A percentile compares a stretch with the other conserved stretches of the same genome.
These are phyloP conservation scores for Blastomyces percursus DNA, from an alignment of 2,329 filamentous ascomycete species.

Conservation along the genomic window DNA sequence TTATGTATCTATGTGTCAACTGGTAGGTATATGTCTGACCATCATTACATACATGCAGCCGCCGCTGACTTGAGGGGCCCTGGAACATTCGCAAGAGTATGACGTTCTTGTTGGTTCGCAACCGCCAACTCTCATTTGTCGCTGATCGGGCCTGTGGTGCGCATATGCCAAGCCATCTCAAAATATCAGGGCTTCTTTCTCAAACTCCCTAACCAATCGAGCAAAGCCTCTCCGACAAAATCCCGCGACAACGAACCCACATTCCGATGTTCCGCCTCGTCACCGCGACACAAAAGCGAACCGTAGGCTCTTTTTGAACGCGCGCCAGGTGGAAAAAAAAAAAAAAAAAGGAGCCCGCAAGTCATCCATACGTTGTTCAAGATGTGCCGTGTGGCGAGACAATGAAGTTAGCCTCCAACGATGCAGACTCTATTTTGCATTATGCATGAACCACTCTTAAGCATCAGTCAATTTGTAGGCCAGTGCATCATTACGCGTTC, in stretches of 20 bases:
- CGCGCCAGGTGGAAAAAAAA: neutral
- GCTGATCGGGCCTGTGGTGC: neutral
- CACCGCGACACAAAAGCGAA: neutral
- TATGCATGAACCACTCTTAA: neutral
- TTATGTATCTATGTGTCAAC: neutral
- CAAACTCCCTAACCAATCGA: neutral
- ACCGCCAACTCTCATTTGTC: neutral
- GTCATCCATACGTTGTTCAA: neutral
- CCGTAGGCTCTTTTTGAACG: neutral
- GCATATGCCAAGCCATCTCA: neutral
- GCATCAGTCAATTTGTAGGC: neutral
- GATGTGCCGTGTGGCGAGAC: neutral
- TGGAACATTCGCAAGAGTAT: neutral
- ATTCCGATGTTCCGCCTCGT: constrained; percentile 1
- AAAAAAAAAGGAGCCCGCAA: neutral
- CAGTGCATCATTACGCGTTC: neutral
- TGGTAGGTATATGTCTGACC: neutral
- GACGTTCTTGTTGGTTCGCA: neutral
- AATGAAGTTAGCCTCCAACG: neutral
- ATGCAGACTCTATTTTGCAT: neutral
- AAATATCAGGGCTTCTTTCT: neutral
- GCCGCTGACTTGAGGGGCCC: neutral
- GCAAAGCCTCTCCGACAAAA: neutral
- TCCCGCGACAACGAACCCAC: neutral
- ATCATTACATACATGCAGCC: neutral